Base-by-base conservation (phyloP, 2,329 filamentous ascomycete species). In the Phyllosticta citriasiana region DNA sequence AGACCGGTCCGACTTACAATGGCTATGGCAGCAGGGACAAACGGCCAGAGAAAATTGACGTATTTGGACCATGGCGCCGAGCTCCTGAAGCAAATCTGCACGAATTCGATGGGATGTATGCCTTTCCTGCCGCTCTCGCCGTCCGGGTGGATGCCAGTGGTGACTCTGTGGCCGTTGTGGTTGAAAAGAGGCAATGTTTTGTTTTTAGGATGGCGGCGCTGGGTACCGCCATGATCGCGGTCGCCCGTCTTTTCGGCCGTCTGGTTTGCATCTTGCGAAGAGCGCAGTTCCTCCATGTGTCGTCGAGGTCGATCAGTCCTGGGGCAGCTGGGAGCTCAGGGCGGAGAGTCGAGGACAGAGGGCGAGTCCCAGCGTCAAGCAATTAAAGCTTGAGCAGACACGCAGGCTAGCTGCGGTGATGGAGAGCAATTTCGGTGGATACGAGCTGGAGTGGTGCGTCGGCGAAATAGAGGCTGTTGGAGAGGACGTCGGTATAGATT, bases 41-140 rank as follows among this genome's bases (percentile, higher is more conserved):
- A 79, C 4, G 88, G 88, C 88, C 88, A 91, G 40, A 91, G 79
- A 26, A 89, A 67, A 69, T 91, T 91, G 68, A 88, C 85, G 57
- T 80, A 70, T 70, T 81, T 81, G 8, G 87, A 89, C 12, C 84
- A 76, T 30, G 77, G 80, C 68, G 84, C 87, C 30, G 84, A 83
- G 53, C 87, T 89, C 57, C 74, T 77, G 74, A 84, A 86, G 70
- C 80, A 81, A 60, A 91, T 86, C 64, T 74, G 77, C 33, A 89
- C 66, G 69, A 90, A 88, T 59, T 84, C 79, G 53, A 80, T 59
- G 0, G 85, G 85, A 66, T 90, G 80, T 63, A 91, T 71, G 54
- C 88, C 87, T 4, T 70, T 75, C 47, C 88, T 81, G 47, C 87
- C 87, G 70, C 86, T 89, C 73, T 91, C 87, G 63, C 87, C 88